A percentile compares a stretch with the other conserved stretches of the same genome.
phyloP scores from a whole-genome alignment of 2,329 filamentous ascomycete genomes.

The Cadophora malorum region DNA sequence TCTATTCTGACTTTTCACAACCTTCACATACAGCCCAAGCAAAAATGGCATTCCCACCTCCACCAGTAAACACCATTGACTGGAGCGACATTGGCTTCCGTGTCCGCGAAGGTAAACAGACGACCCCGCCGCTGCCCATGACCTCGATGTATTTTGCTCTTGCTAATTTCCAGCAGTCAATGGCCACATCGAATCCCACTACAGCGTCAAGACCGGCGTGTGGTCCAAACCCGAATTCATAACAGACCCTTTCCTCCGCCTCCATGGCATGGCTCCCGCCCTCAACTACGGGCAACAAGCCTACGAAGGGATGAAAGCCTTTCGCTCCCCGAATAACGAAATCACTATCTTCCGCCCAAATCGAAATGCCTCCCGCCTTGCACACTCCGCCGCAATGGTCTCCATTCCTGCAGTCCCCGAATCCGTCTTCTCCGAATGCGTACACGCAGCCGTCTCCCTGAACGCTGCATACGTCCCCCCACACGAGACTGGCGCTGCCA shows the following conservation, averaged over 20 bases:
- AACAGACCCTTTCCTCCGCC: slow-evolving; percentile 79
- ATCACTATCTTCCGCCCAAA: slow-evolving; percentile 90
- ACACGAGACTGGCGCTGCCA: slow-evolving; percentile 83
- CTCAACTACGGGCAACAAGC: slow-evolving; percentile 98
- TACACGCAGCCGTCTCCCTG: slow-evolving; percentile 80
- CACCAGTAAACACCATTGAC: slow-evolving; percentile 81
- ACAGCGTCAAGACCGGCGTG: slow-evolving; percentile 73
- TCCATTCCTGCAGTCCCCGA: slow-evolving; percentile 83
- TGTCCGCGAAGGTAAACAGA: slow-evolving; percentile 77
- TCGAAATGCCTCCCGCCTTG: slow-evolving; percentile 83
- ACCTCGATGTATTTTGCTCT: slow-evolving; percentile 1
- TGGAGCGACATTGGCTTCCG: slow-evolving; percentile 94
- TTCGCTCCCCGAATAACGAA: slow-evolving; percentile 73
- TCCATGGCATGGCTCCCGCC: slow-evolving; percentile 94
- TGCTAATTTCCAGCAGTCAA: slow-evolving; percentile 67
- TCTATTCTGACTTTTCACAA: neutral
- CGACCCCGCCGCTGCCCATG: slow-evolving; percentile 7
- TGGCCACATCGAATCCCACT: slow-evolving; percentile 90
- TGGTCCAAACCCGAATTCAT: slow-evolving; percentile 85
- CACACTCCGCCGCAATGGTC: slow-evolving; percentile 82
- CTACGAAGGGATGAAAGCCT: slow-evolving; percentile 98
- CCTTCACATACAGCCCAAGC: slow-evolving; percentile 14
- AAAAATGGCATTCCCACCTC: slow-evolving; percentile 70
- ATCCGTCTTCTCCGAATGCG: slow-evolving; percentile 76
- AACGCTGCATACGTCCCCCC: slow-evolving; percentile 94